Evolutionary conservation across 108 stramenopile species (phyloP), one percentile per base, ranked within the genome.

Genomic region (Aurantiochytrium sp.): DNA sequence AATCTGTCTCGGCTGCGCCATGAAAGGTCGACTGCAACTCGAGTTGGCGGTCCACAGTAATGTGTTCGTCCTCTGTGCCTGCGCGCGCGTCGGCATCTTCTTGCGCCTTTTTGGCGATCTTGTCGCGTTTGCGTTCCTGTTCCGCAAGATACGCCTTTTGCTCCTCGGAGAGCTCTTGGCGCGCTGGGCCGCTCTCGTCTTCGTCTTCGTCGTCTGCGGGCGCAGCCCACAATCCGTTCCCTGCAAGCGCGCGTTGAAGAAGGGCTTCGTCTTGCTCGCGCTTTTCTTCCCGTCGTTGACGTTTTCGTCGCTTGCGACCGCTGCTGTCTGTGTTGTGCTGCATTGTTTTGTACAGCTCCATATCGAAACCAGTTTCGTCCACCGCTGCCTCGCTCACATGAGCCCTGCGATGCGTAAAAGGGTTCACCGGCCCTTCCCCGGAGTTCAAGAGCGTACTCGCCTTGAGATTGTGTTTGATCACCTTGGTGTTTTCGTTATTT

Each of bases 1-100:
- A 99, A 92, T 99, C 97, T 47, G 88, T 88, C 92, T 96, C 94
- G 73, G 94, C 92, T 5, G 92, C 59, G 14, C 96, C 98, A 93
- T 98, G 98, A 93, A 99, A 99, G 5, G 72, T 94, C 19, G 96
- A 94, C 55, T 59, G 58, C 57, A 91, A 47, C 43, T 96, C 87
- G 3, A 18, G 53, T 19, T 47, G 53, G 44, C 43, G 5, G 10
- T 23, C 60, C 90, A 87, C 28, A n/a, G 25, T 42, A 55, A 58
- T 51, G 57, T 60, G 55, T 14, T 88, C 69, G 43, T 57, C 64
- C 14, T 57, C 55, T 16, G 16, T 14, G 12, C 72, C 47, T 16
- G 87, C 89, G 29, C 35, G 25, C 25, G 16, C 57, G 45, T 18
- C 44, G 19, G 14, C 76, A 12, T 12, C 58, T 10, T 60, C 83